A percentile compares a stretch with the other conserved stretches of the same genome.
Evolutionary conservation across 352 stramenopile species (phyloP).

Genomic region (Globisporangium echinulatum): DNA sequence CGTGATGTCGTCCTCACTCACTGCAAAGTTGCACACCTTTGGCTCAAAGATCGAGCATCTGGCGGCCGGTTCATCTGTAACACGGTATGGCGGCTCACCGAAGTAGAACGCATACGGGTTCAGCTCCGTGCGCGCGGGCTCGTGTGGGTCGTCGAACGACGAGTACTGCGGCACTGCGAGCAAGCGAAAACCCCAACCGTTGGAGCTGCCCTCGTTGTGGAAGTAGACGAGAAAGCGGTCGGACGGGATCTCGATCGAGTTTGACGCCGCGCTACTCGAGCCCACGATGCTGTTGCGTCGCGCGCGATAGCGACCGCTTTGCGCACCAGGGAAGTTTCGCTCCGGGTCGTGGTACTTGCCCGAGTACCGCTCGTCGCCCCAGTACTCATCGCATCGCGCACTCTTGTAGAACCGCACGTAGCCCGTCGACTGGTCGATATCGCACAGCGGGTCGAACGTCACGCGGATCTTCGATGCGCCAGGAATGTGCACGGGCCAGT

Average conservation of each 20-base stretch:
- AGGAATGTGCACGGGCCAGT: slow-evolving; percentile 68
- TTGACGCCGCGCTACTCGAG: slow-evolving; percentile 1
- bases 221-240: slow-evolving; percentile 77
- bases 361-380: slow-evolving; percentile 66
- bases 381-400: slow-evolving; percentile 53
- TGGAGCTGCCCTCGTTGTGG: slow-evolving; percentile 42
- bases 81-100: slow-evolving; percentile 46
- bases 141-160: neutral
- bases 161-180: slow-evolving; percentile 44
- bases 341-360: slow-evolving; percentile 71
- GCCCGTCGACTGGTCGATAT: slow-evolving; percentile 49
- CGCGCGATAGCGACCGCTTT: slow-evolving; percentile 45
- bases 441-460: slow-evolving; percentile 65
- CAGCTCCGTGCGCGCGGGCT: slow-evolving; percentile 9
- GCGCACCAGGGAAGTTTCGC: slow-evolving; percentile 62
- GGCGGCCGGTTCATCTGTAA: slow-evolving; percentile 39
- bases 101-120: slow-evolving; percentile 71
- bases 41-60: slow-evolving; percentile 60
- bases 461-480: slow-evolving; percentile 63
- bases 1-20: slow-evolving; percentile 47
- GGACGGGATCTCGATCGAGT: slow-evolving; percentile 51
- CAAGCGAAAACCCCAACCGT: slow-evolving; percentile 66
- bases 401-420: slow-evolving; percentile 76
- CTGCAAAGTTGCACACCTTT: slow-evolving; percentile 34
- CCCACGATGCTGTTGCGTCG: slow-evolving; percentile 16